These are phyloP conservation scores for Cercophora samala DNA, from an alignment of 495 filamentous ascomycete species.

Conservation along the genomic window DNA sequence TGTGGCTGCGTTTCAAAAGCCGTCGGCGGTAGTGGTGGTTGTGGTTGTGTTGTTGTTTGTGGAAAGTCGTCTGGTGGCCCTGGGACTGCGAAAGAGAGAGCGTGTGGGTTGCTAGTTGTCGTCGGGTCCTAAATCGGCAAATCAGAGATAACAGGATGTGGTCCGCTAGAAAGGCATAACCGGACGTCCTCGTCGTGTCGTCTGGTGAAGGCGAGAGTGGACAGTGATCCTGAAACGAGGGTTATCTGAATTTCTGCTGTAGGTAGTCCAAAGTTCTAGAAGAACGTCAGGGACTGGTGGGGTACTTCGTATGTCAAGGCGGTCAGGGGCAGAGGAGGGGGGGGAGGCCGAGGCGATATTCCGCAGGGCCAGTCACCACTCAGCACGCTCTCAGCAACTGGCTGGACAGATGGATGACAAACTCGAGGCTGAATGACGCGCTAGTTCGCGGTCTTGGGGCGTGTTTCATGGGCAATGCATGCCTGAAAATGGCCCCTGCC, in stretches of 20 bases:
- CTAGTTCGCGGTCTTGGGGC: slow-evolving; percentile 14
- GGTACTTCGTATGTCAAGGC: slow-evolving; percentile 15
- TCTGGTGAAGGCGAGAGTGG: slow-evolving; percentile 7
- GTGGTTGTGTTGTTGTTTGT: background rate
- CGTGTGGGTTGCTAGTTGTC: background rate
- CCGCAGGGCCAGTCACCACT: background rate
- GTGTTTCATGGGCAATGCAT: slow-evolving; percentile 12
- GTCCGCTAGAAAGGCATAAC: background rate
- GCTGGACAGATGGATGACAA: background rate
- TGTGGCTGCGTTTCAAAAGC: background rate
- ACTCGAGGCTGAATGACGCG: slow-evolving; percentile 19
- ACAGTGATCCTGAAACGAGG: slow-evolving; percentile 15
- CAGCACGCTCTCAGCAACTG: too few relatives aligned
- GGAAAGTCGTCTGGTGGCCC: background rate
- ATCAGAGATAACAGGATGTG: background rate
- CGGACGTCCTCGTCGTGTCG: background rate
- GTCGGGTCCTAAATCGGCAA: background rate
- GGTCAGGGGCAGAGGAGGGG: slow-evolving; percentile 18
- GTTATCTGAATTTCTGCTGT: background rate
- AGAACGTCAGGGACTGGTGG: slow-evolving; percentile 15
- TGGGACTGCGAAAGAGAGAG: background rate
- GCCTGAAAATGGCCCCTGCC: slow-evolving; percentile 10
- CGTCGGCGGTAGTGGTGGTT: background rate
- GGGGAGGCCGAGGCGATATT: background rate
- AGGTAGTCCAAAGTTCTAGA: slow-evolving; percentile 11